These are phyloP conservation scores for Phytomonas francai DNA, from an alignment of 208 protist species.

Conservation along the genomic window DNA sequence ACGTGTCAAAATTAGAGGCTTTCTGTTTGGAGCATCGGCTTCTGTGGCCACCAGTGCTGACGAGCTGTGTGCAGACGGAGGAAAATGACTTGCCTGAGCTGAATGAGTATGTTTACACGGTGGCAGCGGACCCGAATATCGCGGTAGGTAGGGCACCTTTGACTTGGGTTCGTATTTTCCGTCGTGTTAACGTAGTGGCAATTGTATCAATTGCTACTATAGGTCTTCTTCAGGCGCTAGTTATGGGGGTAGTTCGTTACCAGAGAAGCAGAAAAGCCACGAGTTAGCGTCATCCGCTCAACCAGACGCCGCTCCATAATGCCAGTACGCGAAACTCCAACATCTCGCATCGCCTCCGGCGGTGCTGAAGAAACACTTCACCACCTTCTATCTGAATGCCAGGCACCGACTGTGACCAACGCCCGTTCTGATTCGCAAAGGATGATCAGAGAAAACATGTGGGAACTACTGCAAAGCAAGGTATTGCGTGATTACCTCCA, in stretches of 20 bases:
- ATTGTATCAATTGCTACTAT: conserved; percentile 11
- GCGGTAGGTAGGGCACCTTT: conserved; percentile 55
- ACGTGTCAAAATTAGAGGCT: conserved; percentile 7
- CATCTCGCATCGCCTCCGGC: too few relatives aligned
- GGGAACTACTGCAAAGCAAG: too few relatives aligned
- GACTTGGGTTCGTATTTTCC: conserved; percentile 41
- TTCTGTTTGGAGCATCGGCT: conserved; percentile 56
- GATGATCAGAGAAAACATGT: too few relatives aligned
- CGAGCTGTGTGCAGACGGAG: conserved; percentile 46
- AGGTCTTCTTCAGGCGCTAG: neutral
- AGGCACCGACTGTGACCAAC: too few relatives aligned
- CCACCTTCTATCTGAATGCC: too few relatives aligned
- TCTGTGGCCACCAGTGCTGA: conserved; percentile 76
- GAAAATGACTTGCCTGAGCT: conserved; percentile 45
- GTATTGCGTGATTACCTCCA: too few relatives aligned
- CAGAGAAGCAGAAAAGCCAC: neutral
- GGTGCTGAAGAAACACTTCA: too few relatives aligned
- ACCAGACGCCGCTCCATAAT: too few relatives aligned
- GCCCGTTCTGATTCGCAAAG: too few relatives aligned
- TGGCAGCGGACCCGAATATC: conserved; percentile 60
- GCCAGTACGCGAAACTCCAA: too few relatives aligned
- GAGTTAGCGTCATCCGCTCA: too few relatives aligned
- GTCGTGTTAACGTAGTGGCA: conserved; percentile 50
- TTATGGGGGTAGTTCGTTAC: neutral
- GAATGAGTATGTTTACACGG: conserved; percentile 74